These are phyloP conservation scores for Juglanconis oblonga DNA, from an alignment of 2,329 filamentous ascomycete species.

Conservation along the genomic window DNA sequence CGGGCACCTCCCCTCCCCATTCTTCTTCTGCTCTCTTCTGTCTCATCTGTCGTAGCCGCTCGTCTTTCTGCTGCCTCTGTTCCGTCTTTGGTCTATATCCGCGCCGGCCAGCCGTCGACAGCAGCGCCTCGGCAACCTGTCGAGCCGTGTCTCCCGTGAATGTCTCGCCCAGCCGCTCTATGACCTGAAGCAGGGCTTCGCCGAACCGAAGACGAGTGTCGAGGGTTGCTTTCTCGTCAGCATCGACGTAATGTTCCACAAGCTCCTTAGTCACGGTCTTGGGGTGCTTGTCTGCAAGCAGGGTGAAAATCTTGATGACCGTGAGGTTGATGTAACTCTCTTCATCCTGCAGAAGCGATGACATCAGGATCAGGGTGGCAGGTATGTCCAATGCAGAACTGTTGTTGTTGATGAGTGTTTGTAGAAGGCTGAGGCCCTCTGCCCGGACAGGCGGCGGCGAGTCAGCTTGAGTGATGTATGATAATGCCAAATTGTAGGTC, in stretches of 20 bases:
- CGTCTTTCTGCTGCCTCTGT: conserved; percentile 50
- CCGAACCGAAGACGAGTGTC: conserved; percentile 67
- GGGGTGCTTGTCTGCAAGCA: conserved; percentile 60
- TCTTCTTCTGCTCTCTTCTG: conserved; percentile 49
- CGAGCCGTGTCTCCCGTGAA: conserved; percentile 53
- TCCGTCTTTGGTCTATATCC: conserved; percentile 59
- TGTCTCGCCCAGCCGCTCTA: conserved; percentile 56
- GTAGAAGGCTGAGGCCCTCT: conserved; percentile 61
- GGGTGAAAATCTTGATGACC: conserved; percentile 63
- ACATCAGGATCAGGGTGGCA: conserved; percentile 60
- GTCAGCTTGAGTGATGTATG: conserved; percentile 60
- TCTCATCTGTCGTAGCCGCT: conserved; percentile 45
- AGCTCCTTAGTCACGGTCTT: conserved; percentile 61
- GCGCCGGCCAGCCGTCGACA: conserved; percentile 63
- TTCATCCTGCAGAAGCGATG: conserved; percentile 60
- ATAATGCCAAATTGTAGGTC: conserved; percentile 60
- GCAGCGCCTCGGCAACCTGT: conserved; percentile 54
- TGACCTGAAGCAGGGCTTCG: conserved; percentile 62
- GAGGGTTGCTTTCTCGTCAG: conserved; percentile 53
- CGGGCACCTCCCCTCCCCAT: conserved; percentile 52
- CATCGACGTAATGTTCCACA: conserved; percentile 65
- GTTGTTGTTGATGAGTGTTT: conserved; percentile 50
- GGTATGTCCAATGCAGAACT: conserved; percentile 65
- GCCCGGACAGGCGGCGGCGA: conserved; percentile 65
- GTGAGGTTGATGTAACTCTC: conserved; percentile 71